Conservation (phyloP, 2,329 filamentous ascomycete species). For the Thermothelomyces thermophilus region DNA sequence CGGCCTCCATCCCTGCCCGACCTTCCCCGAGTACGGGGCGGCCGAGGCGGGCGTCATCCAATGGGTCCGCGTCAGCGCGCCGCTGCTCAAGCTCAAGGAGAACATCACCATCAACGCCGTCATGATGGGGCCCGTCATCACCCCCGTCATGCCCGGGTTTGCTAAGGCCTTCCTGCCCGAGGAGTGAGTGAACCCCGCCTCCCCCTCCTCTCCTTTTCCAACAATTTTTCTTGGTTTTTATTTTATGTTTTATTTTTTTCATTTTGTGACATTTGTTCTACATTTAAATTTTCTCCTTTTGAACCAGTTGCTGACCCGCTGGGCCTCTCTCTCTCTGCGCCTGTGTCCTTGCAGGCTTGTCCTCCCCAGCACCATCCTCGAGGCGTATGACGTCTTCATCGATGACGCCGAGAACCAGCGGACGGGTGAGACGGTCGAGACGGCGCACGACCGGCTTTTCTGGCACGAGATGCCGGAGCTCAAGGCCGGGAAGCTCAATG, state of each 20-base stretch:
- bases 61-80: constrained; percentile 1
- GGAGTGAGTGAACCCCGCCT: background rate
- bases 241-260: no score
- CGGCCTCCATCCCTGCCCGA: constrained; percentile 4
- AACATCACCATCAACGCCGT: constrained; percentile 6
- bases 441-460: background rate
- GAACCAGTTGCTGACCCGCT: no score
- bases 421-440: constrained; percentile 3
- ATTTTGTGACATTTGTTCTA: no score
- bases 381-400: constrained; percentile 1
- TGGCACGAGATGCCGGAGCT: background rate
- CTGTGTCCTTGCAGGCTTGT: no score
- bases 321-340: no score
- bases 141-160: constrained; percentile 2
- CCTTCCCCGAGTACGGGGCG: constrained; percentile 5
- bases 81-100: constrained; percentile 4
- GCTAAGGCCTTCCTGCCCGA: constrained; percentile 1
- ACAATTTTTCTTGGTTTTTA: no score
- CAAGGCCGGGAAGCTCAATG: background rate
- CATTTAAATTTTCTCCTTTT: no score
- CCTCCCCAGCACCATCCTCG: background rate
- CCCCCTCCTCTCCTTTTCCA: no score
- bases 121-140: constrained; percentile 2
- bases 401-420: constrained; percentile 1
- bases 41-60: constrained; percentile 2